Evolutionary conservation across 805 yeast species (phyloP), one percentile per base, ranked within the genome.

Genomic region (Lachancea waltii): DNA sequence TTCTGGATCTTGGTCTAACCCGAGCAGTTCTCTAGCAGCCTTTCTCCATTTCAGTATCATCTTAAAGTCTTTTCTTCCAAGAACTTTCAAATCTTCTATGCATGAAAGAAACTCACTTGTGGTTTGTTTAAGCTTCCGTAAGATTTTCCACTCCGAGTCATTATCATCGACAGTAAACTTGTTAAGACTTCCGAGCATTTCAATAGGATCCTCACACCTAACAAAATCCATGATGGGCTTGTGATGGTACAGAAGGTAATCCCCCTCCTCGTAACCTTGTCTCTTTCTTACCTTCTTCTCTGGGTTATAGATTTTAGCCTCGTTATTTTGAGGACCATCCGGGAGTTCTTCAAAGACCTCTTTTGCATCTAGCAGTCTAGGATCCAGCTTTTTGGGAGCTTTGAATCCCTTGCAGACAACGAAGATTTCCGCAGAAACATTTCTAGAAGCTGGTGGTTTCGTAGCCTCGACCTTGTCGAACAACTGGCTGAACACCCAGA

Each of bases 401-500:
- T 89, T 90, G 69, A 84, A 92, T 9, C 94, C 94, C 60, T 80
- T 80, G 65, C 99, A 92, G 25, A 89, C 97, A 33, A 92, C 98
- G 58, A 92, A 92, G 55, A 92, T 92, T 70, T 92, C 99, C 2
- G 99, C 99, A 58, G 97, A 90, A 23, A 92, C 99, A 63, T 86
- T 87, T 79, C 99, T 89, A 26, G 97, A 87, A 7, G 97, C 89
- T 7, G 99, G 97, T 6, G 99, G 99, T 58, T 92, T 92, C 0
- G 99, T 92, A 14, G 99, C 99, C 63, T 92, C 97, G 38, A 92
- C 97, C 57, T 83, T 89, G 38, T 87, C 95, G 57, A 92, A 92
- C 40, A 92, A 70, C 63, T 92, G 98, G 56, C 86, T 87, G 67
- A 92, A 90, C 3, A 90, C 95, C 99, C 99, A 92, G 75, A 92